Base-by-base conservation (phyloP, 1,139 yeast species). In the Trichomonascaceae sp. region DNA sequence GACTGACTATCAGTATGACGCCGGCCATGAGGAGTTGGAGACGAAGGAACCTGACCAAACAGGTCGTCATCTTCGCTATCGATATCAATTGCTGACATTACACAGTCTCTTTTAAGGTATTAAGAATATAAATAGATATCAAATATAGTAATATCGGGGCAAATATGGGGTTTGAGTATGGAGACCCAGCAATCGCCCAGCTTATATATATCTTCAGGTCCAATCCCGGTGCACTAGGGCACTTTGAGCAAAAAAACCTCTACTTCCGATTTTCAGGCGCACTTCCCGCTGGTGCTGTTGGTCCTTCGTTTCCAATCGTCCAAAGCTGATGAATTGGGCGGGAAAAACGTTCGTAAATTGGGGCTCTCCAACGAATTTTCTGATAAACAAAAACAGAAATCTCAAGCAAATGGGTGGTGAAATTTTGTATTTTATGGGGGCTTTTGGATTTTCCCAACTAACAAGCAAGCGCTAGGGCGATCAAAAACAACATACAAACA, bases 1-100 rank as follows among this genome's bases (percentile, higher is more conserved):
- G 56, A 36, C n/a, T 45, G 48, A n/a, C 20, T 30, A 10, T 9
- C 32, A 24, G 22, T 43, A 38, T 13, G 46, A 10, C 47, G 48
- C 27, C 51, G 43, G 38, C 47, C 30, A 38, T 53, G 50, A 5
- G 63, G 63, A 30, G 63, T 60, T 10, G 64, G 64, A 12, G 64
- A 57, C 44, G 49, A 38, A 7, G 56, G 55, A 20, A 55, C 60
- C 3, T 43, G n/a, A 17, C 52, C 56, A 15, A 41, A 44, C 12
- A 49, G 41, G 41, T n/a, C 45, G 19, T 52, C 50, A 20, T 41
- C 48, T 43, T 49, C 57, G 47, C 45, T 47, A 32, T 53, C 57
- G 32, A 48, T 22, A 15, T 48, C 50, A 39, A 41, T 41, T 32
- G 49, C 36, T 18, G 49, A 46, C 49, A 46, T 46, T 3, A 22